Evolutionary conservation across 2,329 filamentous ascomycete genomes (phyloP), one percentile per base, ranked within the genome.

Genomic region (Hawksworthiomyces lignivorus): DNA sequence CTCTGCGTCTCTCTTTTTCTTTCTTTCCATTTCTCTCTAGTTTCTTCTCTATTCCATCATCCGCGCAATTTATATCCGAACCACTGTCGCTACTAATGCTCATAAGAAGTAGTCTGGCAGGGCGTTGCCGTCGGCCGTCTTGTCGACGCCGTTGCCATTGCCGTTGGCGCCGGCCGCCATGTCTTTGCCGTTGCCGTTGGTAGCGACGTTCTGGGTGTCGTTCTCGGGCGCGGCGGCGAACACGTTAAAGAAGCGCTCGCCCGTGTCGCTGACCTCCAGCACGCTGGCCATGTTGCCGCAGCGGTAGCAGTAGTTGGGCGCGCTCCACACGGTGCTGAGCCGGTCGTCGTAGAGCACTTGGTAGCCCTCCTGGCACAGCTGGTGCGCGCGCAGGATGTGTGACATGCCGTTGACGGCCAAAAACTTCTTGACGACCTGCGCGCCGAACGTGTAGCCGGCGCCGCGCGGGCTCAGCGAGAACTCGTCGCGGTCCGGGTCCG

Each of bases 201-300:
- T 43, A 22, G 35, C 20, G 31, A 87, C 56, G 84, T 94, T 85
- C 59, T 94, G 85, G 52, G 82, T 67, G 60, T 97, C 90, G 56
- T 98, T 95, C 62, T 98, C 92, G 3, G 92, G 92, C 21, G 92
- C 90, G 4, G 92, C 92, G 43, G 94, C 87, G 61, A 98, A 98
- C 19, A 97, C 89, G 60, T 98, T 98, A 70, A 97, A 98, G 63
- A 87, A 95, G 45, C 90, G 74, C 63, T 95, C 88, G 28, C 92
- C 90, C 1, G 82, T 83, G 58, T 95, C 88, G 60, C 87, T 90
- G 44, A 98, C 92, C 65, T 98, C 92, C 28, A 98, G 73, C 34
- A 98, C 92, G 62, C 88, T 95, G 8, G 92, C 92, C 77, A 97
- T 82, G 61, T 98, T 98, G 35, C 92, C 92, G 64, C 92, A 98